These are phyloP conservation scores for Alternaria atra DNA, from an alignment of 2,329 filamentous ascomycete genomes.

Conservation along the genomic window DNA sequence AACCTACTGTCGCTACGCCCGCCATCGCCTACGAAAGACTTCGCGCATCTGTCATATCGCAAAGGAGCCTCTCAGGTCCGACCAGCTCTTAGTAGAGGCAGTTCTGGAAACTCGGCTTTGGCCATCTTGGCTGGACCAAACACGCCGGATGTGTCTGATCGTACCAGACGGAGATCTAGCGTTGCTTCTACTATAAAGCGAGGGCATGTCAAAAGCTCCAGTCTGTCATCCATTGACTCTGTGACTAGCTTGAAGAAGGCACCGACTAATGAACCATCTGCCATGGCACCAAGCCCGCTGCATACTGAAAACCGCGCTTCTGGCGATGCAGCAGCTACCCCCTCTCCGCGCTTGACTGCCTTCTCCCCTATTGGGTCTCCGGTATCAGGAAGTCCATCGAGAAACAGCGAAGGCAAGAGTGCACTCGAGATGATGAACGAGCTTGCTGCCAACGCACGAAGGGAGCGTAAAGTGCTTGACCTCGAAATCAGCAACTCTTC, in stretches of 20 bases:
- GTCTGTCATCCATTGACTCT: slow-evolving; percentile 59
- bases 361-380: slow-evolving; percentile 41
- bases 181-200: slow-evolving; percentile 37
- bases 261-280: slow-evolving; percentile 31
- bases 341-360: slow-evolving; percentile 31
- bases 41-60: slow-evolving; percentile 59
- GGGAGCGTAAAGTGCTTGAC: slow-evolving; percentile 94
- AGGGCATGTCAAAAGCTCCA: slow-evolving; percentile 52
- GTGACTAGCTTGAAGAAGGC: slow-evolving; percentile 44
- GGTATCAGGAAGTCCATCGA: slow-evolving; percentile 65
- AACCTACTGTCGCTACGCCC: slow-evolving; percentile 42
- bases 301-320: slow-evolving; percentile 44
- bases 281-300: slow-evolving; percentile 42
- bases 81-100: slow-evolving; percentile 43
- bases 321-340: slow-evolving; percentile 39
- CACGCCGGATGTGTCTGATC: slow-evolving; percentile 34
- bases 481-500: slow-evolving; percentile 97
- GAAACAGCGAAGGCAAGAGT: slow-evolving; percentile 58
- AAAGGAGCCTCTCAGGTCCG: slow-evolving; percentile 60
- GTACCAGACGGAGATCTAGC: slow-evolving; percentile 45
- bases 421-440: slow-evolving; percentile 72
- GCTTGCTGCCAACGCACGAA: slow-evolving; percentile 83
- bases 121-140: slow-evolving; percentile 44
- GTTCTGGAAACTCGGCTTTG: slow-evolving; percentile 45
- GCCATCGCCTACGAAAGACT: slow-evolving; percentile 58